Evolutionary conservation across 176 grass and related monocot genomes (phyloP).

Genomic region (Puya raimondii): DNA sequence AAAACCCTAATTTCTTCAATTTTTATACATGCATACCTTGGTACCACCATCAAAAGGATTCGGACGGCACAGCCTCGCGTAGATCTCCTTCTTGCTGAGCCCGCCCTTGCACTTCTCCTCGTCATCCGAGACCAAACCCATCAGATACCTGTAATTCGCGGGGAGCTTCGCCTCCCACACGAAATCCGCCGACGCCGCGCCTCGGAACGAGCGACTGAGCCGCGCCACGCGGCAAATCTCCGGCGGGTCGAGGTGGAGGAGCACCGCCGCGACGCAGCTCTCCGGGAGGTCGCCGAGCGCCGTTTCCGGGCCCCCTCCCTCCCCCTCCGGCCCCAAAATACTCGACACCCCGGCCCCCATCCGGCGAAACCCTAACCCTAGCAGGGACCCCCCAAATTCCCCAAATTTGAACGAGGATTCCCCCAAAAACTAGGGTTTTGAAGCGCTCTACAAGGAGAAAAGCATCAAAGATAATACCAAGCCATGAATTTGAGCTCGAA

Average conservation of each 20-base stretch:
- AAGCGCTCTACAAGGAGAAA: neutral
- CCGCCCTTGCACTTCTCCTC: constrained; percentile 14
- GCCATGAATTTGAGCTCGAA: neutral
- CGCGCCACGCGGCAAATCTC: constrained; percentile 81
- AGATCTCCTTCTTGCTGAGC: constrained; percentile 56
- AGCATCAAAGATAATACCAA: neutral
- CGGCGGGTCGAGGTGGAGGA: constrained; percentile 69
- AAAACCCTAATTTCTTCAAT: neutral
- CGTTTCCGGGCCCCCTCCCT: constrained; percentile 30
- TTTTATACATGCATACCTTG: constrained; percentile 31
- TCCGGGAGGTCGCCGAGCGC: constrained; percentile 92
- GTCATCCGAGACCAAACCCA: constrained; percentile 11
- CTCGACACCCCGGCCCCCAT: constrained; percentile 77
- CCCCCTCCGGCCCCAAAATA: constrained; percentile 43
- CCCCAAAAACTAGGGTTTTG: neutral
- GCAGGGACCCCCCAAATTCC: neutral
- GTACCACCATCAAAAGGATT: constrained; percentile 53
- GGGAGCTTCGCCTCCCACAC: constrained; percentile 77
- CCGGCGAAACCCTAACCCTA: neutral
- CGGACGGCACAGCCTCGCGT: constrained; percentile 49
- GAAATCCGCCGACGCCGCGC: constrained; percentile 65
- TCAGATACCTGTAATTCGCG: constrained; percentile 59
- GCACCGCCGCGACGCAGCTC: constrained; percentile 70
- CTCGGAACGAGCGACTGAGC: constrained; percentile 58
- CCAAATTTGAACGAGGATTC: neutral